These are phyloP conservation scores for Gnomoniopsis sp. DNA, from an alignment of 2,329 filamentous ascomycete species.

Conservation along the genomic window DNA sequence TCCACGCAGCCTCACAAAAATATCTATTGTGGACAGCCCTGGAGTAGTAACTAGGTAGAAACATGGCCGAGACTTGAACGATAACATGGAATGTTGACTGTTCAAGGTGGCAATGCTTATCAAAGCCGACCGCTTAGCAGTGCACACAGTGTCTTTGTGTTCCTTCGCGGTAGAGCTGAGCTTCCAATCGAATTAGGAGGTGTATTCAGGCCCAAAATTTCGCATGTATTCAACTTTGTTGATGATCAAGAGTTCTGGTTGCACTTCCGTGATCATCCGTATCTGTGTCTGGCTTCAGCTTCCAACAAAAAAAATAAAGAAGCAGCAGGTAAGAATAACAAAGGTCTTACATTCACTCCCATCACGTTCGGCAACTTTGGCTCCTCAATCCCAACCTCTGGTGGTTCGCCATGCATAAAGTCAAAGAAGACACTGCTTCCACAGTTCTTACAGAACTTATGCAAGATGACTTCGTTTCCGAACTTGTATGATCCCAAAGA, in stretches of 20 bases:
- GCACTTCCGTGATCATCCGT: not conserved
- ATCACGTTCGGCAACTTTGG: not conserved
- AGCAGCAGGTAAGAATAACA: not conserved
- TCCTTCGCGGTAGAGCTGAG: too few relatives aligned
- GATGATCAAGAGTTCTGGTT: not conserved
- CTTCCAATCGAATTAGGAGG: not conserved
- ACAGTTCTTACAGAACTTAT: conserved; percentile 9
- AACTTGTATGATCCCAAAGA: conserved; percentile 4
- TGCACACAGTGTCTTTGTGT: too few relatives aligned
- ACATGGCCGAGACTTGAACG: too few relatives aligned
- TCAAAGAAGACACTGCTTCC: conserved; percentile 12
- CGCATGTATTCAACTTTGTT: not conserved
- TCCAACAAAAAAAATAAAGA: not conserved
- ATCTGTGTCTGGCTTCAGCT: not conserved
- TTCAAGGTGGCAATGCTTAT: too few relatives aligned
- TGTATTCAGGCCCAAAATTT: not conserved
- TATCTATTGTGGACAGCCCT: too few relatives aligned
- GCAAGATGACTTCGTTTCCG: conserved; percentile 1
- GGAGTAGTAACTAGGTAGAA: too few relatives aligned
- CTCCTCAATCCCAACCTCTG: not conserved
- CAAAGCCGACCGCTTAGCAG: too few relatives aligned
- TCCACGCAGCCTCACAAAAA: too few relatives aligned
- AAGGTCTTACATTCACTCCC: not conserved
- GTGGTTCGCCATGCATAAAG: not conserved
- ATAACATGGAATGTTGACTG: too few relatives aligned